Evolutionary conservation across 495 filamentous ascomycete genomes (phyloP).

Genomic region (Saxispiralis lemnorum): DNA sequence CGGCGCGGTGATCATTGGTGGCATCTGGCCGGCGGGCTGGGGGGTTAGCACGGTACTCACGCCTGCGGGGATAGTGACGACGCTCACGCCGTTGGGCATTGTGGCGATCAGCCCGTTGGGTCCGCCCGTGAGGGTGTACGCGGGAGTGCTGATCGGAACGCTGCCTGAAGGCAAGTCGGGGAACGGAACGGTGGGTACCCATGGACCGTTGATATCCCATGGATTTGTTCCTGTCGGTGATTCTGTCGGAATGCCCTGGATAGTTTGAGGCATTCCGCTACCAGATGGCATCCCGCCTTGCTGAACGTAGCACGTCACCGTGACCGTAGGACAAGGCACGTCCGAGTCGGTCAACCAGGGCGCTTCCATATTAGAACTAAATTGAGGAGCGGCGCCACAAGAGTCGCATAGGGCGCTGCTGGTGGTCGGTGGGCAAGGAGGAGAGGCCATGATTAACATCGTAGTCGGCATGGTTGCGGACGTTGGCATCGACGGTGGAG

Average conservation of each 20-base stretch:
- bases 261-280: background rate
- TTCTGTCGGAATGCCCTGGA: background rate
- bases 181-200: background rate
- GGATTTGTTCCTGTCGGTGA: background rate
- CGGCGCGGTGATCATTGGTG: background rate
- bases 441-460: background rate
- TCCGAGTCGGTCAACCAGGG: too few relatives aligned
- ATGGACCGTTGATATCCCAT: background rate
- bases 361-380: background rate
- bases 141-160: background rate
- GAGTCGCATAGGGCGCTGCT: background rate
- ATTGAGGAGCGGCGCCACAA: background rate
- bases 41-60: background rate
- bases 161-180: background rate
- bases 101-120: background rate
- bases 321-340: background rate
- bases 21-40: background rate
- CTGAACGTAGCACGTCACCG: background rate
- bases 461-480: background rate
- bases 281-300: background rate
- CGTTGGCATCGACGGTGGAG: background rate
- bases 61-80: background rate
- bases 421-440: background rate
- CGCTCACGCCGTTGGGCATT: background rate
- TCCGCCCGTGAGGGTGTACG: background rate